Base-by-base conservation (phyloP, 495 filamentous ascomycete species). In the Pseudevernia furfuracea region DNA sequence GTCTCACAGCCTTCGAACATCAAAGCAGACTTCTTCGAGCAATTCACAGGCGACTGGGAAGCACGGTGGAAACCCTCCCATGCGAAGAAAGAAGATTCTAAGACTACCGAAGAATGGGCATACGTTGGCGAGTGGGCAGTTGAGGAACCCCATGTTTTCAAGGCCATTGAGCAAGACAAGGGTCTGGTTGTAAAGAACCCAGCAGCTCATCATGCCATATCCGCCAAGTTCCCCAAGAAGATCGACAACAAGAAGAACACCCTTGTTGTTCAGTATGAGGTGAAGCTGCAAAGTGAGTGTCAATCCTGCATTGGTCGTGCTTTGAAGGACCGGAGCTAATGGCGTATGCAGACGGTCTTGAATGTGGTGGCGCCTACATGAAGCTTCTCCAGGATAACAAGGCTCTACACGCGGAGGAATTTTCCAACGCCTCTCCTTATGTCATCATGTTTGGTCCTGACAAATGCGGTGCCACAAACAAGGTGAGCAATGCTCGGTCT, bases 361-460 rank as follows among this genome's bases (percentile, higher is more conserved):
- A 97, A 74, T 99, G 95, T 77, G 95, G 95, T 83, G 95, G 95
- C 76, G 95, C 95, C 70, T 99, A 99, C 80, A 81, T 99, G 83
- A 99, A 99, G 87, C 91, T 99, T 68, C 89, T 97, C 68, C 88
- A 95, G 68, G 94, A 99, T 75, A 97, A 91, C 82, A 96, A 92
- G 82, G 87, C 89, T 77, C 90, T 97, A 71, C 91, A 96, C 79
- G 83, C 87, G 72, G 94, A 97, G 62, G 95, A 99, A 80, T 99
- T 99, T 83, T 94, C 92, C 72, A 96, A 99, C 79, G 83, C 87
- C 57, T 92, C 93, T 55, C 95, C 95, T 44, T 99, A 99, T 75
- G 89, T 99, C 68, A 95, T 99, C 81, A 97, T 97, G 95, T 99
- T 99, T 76, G 95, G 95, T 69, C 95, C 95, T 72, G 95, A 99